phyloP scores from a whole-genome alignment of 202 grass and related monocot species.

The Panicum virgatum region DNA sequence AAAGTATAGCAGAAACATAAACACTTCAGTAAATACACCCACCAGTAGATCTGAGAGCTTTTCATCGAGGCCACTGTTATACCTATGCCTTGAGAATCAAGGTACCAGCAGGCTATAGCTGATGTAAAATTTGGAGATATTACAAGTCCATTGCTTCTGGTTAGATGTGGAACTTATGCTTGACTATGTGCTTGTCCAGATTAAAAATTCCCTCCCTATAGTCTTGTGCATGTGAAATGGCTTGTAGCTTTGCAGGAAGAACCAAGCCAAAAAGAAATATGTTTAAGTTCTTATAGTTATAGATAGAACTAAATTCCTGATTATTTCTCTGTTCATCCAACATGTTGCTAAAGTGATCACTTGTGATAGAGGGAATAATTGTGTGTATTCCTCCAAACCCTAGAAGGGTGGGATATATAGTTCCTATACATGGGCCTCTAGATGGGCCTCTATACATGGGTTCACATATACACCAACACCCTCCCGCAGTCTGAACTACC shows the following conservation, averaged over 20 bases:
- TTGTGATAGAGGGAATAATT: too few species aligned
- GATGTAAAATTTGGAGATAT: background rate
- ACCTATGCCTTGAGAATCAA: background rate
- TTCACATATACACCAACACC: too few species aligned
- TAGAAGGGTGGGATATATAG: too few species aligned
- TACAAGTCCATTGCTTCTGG: background rate
- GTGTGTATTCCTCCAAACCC: too few species aligned
- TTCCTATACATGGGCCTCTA: too few species aligned
- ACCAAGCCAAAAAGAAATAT: background rate
- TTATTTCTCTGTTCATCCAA: background rate
- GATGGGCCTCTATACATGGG: too few species aligned
- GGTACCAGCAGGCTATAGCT: slow-evolving; percentile 4
- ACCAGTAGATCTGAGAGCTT: background rate
- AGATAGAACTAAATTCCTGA: background rate
- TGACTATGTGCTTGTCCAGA: background rate
- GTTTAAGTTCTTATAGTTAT: background rate
- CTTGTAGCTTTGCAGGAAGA: background rate
- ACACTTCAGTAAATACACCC: background rate
- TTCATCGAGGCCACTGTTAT: background rate
- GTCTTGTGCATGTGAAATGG: too few species aligned
- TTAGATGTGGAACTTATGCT: background rate
- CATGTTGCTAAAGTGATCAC: background rate
- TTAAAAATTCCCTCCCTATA: background rate
- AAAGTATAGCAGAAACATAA: too few species aligned
- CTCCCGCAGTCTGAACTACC: too few species aligned